Conservation (phyloP, 768 basidiomycete species). For the Pisolithus microcarpus region DNA sequence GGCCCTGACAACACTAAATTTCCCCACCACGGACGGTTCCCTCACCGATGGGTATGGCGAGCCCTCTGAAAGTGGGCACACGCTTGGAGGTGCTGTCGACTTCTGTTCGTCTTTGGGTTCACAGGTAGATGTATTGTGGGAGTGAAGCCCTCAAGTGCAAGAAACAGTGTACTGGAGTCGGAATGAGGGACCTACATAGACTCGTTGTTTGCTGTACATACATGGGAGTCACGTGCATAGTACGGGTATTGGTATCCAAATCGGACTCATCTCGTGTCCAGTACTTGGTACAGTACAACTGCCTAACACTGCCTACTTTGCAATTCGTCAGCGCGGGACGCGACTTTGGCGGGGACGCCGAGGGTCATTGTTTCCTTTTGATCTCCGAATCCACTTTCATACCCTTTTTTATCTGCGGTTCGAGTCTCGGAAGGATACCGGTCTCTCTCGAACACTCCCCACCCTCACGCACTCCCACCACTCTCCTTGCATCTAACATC, state of each 20-base stretch:
- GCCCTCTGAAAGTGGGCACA: slow-evolving; percentile 36
- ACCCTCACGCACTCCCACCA: neutral
- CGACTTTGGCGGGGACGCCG: slow-evolving; percentile 17
- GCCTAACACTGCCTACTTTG: slow-evolving; percentile 13
- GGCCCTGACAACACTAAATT: neutral
- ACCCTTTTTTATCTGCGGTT: neutral
- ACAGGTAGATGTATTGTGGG: too few relatives aligned
- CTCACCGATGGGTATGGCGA: slow-evolving; percentile 68
- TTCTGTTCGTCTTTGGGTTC: slow-evolving; percentile 87
- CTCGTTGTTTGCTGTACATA: too few relatives aligned
- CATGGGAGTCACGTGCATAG: neutral
- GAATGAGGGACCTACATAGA: too few relatives aligned
- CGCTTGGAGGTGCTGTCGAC: slow-evolving; percentile 58
- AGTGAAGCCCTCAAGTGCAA: too few relatives aligned
- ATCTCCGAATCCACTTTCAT: neutral
- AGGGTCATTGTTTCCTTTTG: slow-evolving; percentile 8
- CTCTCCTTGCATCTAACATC: neutral
- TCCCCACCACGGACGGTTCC: slow-evolving; percentile 37
- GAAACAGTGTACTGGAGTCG: too few relatives aligned
- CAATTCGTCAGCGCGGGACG: slow-evolving; percentile 31
- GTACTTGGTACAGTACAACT: slow-evolving; percentile 1
- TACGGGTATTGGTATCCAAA: slow-evolving; percentile 19
- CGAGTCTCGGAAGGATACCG: neutral
- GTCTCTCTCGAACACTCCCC: neutral
- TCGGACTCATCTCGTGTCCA: slow-evolving; percentile 17